phyloP scores from a whole-genome alignment of 306 rosid species.

The Vigna angularis region DNA sequence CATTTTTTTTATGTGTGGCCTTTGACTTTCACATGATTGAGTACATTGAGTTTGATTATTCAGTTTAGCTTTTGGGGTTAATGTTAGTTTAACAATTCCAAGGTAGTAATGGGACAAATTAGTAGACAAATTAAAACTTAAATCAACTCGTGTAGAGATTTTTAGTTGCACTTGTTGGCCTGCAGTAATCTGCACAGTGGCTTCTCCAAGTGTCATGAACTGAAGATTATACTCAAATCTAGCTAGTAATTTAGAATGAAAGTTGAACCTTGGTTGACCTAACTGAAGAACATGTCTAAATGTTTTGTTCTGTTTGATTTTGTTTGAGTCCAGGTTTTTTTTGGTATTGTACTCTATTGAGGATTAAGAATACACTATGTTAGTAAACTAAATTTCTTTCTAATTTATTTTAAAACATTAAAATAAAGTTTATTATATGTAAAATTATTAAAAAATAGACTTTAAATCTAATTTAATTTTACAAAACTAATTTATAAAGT shows the following conservation, averaged over 20 bases:
- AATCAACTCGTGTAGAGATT: constrained; percentile 12
- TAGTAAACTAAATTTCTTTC: too few species aligned
- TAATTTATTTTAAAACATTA: too few species aligned
- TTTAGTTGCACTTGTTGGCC: constrained; percentile 36
- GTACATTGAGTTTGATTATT: constrained; percentile 5
- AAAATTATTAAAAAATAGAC: too few species aligned
- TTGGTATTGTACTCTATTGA: too few species aligned
- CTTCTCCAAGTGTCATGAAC: constrained; percentile 33
- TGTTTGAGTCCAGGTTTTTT: too few species aligned
- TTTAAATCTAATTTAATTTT: too few species aligned
- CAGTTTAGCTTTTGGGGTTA: constrained; percentile 25
- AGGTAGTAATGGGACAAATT: constrained; percentile 22
- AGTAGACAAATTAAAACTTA: constrained; percentile 42
- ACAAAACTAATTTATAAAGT: too few species aligned
- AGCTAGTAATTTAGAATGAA: background rate
- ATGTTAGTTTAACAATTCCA: constrained; percentile 27
- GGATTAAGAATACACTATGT: too few species aligned
- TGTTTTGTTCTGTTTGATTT: constrained; percentile 20
- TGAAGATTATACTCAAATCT: background rate
- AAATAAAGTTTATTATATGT: too few species aligned
- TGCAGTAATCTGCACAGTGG: constrained; percentile 11
- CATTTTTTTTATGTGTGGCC: constrained; percentile 25
- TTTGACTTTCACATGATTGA: constrained; percentile 35
- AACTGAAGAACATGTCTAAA: background rate
- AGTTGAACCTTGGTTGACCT: constrained; percentile 7